phyloP scores from a whole-genome alignment of 108 stramenopile species.

The Conticribra weissflogii region DNA sequence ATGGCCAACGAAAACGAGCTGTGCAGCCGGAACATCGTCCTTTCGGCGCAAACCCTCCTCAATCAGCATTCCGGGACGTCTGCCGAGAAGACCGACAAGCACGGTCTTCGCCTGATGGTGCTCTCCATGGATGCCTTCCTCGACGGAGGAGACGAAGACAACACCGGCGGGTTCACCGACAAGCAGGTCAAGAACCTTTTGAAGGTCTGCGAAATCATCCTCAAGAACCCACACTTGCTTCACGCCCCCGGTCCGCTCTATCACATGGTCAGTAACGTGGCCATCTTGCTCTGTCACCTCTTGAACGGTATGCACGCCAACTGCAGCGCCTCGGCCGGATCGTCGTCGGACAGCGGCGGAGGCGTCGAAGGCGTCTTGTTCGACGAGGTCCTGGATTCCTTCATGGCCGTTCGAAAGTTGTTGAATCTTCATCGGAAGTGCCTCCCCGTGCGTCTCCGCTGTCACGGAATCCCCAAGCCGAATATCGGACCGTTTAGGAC shows the following conservation, averaged over 20 bases:
- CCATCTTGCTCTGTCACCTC: slow-evolving; percentile 82
- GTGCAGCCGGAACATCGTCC: slow-evolving; percentile 85
- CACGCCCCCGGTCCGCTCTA: slow-evolving; percentile 83
- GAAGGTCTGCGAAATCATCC: slow-evolving; percentile 78
- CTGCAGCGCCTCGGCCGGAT: slow-evolving; percentile 19
- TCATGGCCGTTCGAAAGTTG: slow-evolving; percentile 73
- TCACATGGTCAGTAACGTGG: slow-evolving; percentile 85
- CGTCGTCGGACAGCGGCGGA: slow-evolving; percentile 11
- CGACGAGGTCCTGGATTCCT: slow-evolving; percentile 82
- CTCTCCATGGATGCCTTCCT: slow-evolving; percentile 87
- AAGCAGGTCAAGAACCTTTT: slow-evolving; percentile 79
- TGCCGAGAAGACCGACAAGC: slow-evolving; percentile 53
- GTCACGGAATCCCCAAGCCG: slow-evolving; percentile 84
- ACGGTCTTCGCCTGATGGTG: slow-evolving; percentile 76
- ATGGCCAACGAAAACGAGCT: slow-evolving; percentile 82
- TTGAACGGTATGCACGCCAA: slow-evolving; percentile 81
- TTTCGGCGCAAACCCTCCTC: slow-evolving; percentile 75
- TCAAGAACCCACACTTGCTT: slow-evolving; percentile 81
- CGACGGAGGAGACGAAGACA: slow-evolving; percentile 74
- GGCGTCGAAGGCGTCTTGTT: slow-evolving; percentile 81
- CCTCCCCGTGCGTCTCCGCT: slow-evolving; percentile 77
- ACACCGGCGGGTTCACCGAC: slow-evolving; percentile 74
- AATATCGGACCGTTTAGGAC: slow-evolving; percentile 45
- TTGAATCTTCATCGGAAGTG: slow-evolving; percentile 77
- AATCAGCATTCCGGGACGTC: slow-evolving; percentile 62